phyloP scores from a whole-genome alignment of 305 asterid species.

The Solanum hybrid region DNA sequence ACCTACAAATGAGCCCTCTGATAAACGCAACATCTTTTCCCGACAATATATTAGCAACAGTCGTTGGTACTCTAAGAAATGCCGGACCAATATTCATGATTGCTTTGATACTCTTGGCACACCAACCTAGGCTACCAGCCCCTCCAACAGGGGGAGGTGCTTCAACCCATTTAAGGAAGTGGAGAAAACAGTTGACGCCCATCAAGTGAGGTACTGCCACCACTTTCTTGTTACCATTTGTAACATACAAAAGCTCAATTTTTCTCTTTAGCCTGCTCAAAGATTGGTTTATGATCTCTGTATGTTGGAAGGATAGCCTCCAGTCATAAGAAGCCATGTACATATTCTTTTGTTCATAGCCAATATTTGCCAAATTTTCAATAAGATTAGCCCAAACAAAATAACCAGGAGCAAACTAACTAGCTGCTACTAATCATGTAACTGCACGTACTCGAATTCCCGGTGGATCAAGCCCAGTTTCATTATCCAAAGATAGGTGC shows the following conservation, averaged over 20 bases:
- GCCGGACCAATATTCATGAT: constrained; percentile 72
- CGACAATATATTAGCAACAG: constrained; percentile 62
- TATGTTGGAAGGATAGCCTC: constrained; percentile 79
- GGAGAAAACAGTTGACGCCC: constrained; percentile 81
- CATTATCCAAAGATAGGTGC: no score
- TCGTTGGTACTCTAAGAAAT: constrained; percentile 82
- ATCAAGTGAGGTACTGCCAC: constrained; percentile 95
- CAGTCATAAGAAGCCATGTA: constrained; percentile 90
- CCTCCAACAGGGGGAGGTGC: constrained; percentile 78
- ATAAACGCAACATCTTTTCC: constrained; percentile 60
- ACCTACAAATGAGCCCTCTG: constrained; percentile 12
- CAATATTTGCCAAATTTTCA: no score
- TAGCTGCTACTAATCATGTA: no score
- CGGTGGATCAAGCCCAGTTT: no score
- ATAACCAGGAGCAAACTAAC: no score
- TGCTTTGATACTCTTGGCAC: constrained; percentile 66
- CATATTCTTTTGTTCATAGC: constrained; percentile 17
- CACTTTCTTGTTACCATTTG: constrained; percentile 66
- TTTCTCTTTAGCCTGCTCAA: constrained; percentile 49
- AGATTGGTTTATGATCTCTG: constrained; percentile 76
- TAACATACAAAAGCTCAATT: constrained; percentile 72
- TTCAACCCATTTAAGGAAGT: constrained; percentile 92
- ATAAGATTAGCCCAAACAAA: no score
- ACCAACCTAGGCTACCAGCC: constrained; percentile 79
- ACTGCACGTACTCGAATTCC: no score